Base-by-base conservation (phyloP, 345 rosid species). In the Murraya koenigii region DNA sequence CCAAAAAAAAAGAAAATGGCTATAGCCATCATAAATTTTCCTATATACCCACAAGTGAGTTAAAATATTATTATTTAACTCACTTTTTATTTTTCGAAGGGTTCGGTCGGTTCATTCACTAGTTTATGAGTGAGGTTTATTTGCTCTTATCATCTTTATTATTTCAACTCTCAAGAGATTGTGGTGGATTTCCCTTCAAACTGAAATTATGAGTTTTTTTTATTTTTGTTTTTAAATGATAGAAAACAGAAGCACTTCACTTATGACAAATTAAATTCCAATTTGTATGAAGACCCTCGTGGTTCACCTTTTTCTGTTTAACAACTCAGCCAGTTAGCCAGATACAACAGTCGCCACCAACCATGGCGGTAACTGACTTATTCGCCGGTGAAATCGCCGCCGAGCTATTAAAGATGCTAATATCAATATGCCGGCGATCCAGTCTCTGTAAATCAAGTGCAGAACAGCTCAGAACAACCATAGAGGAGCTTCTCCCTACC, bases 341-440 rank as follows among this genome's bases (percentile, higher is more conserved):
- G 19, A 60, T 11, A 1, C 36, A 6, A 15, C 3, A 6, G 20
- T 64, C 38, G 26, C 59, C 14, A 22, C 15, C 7, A 13, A 3
- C 28, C 60, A 90, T 92, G 97, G 90, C 81, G 36, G 82, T 86
- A 5, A 81, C 93, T 56, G 96, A 92, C 69, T 83, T 90, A 17
- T 89, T 93, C 84, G 83, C 69, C 65, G 95, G 92, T 3, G 99
- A 93, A 83, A 88, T 93, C 26, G 87, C 84, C 32, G 68, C 86
- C 7, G 97, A 95, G 79, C 95, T 95, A 13, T 32, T 92, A 3
- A 91, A 75, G 60, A 63, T 65, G 70, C 87, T 95, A 25, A 0
- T 86, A 20, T 0, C 22, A 59, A 79, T 90, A 52, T 83, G 93
- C 6, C 77, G 86, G 2, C 86, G 84, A 69, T 81, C 93, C 1